Evolutionary conservation across 495 filamentous ascomycete genomes (phyloP).

Genomic region (Lophium mytilinum): DNA sequence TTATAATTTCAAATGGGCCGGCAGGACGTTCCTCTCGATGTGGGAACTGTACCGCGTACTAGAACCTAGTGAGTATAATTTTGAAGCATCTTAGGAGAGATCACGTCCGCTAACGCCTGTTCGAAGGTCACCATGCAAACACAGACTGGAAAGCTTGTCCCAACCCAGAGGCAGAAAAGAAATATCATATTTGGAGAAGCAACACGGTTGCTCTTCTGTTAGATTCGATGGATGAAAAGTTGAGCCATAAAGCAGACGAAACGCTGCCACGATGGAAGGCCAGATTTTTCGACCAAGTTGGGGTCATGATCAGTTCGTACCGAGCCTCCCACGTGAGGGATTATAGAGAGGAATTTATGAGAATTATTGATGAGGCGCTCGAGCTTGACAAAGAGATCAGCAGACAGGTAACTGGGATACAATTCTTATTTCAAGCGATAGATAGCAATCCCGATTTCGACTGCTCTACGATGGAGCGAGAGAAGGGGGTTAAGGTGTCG

Average conservation of each 20-base stretch:
- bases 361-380: background rate
- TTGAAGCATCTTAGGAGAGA: background rate
- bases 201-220: background rate
- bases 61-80: background rate
- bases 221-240: background rate
- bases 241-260: background rate
- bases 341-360: background rate
- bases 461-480: background rate
- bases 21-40: background rate
- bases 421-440: background rate
- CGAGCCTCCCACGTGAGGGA: background rate
- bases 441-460: background rate
- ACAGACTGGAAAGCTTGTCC: background rate
- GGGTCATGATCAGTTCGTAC: background rate
- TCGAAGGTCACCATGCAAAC: background rate
- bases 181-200: background rate
- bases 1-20: background rate
- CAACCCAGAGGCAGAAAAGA: background rate
- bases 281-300: background rate
- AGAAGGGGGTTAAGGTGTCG: background rate
- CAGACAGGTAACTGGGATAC: background rate
- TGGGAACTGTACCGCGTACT: background rate
- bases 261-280: background rate
- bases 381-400: background rate
- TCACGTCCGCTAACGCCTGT: background rate